Percentiles rank a stretch among this genome's conserved stretches.
These are phyloP conservation scores for Acanthamoeba sp. DNA, from an alignment of 208 protist species.

Conservation along the genomic window DNA sequence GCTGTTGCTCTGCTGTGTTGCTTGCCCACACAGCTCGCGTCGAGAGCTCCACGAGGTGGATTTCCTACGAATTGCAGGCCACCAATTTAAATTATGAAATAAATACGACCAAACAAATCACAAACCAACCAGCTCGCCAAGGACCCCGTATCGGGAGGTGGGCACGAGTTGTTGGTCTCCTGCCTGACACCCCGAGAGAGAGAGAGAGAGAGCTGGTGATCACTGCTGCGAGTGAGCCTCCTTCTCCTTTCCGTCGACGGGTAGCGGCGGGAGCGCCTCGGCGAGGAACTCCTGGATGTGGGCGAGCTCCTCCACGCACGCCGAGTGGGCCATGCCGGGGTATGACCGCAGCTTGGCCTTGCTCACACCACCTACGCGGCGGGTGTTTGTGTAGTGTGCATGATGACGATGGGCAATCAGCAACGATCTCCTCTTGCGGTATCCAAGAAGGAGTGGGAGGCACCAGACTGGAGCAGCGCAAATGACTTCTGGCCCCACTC, in stretches of 20 bases:
- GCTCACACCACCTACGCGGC: background rate
- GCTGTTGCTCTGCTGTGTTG: background rate
- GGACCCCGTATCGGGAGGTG: no score
- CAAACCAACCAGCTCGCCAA: background rate
- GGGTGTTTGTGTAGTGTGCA: no score
- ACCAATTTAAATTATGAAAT: background rate
- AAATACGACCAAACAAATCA: background rate
- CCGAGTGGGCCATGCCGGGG: background rate
- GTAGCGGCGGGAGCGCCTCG: background rate
- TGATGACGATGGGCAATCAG: background rate
- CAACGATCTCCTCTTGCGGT: background rate
- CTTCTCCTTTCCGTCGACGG: background rate
- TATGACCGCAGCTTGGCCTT: constrained; percentile 1
- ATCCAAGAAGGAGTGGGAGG: background rate
- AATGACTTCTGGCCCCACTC: constrained; percentile 46
- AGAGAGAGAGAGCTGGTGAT: no score
- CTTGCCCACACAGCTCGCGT: background rate
- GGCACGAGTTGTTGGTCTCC: no score
- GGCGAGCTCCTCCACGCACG: background rate
- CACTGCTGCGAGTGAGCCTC: no score
- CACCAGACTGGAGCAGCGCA: background rate
- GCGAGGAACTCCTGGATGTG: constrained; percentile 23
- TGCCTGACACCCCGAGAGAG: no score
- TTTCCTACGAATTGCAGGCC: background rate
- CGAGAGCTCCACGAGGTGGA: background rate